Evolutionary conservation across 2,329 filamentous ascomycete genomes (phyloP).

Genomic region (Fusarium piperis): DNA sequence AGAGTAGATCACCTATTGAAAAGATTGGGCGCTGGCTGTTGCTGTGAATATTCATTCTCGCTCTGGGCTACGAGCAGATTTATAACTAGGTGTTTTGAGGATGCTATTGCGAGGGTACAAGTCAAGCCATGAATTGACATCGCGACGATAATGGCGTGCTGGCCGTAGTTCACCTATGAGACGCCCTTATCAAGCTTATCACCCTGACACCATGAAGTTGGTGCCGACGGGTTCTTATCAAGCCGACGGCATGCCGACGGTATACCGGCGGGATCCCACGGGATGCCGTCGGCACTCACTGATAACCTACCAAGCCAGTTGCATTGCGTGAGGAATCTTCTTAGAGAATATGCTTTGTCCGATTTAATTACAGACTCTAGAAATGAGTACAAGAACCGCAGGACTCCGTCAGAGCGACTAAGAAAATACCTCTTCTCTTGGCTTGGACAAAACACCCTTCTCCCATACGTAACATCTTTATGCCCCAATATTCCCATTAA

Average conservation of each 20-base stretch:
- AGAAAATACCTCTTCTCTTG: neutral
- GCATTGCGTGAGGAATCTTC: neutral
- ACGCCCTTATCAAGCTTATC: neutral
- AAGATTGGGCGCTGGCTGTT: neutral
- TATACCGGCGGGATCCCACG: conserved; percentile 20
- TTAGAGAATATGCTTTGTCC: fast-evolving
- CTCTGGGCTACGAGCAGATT: neutral
- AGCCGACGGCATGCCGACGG: conserved; percentile 29
- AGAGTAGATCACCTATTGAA: neutral
- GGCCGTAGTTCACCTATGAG: conserved; percentile 20
- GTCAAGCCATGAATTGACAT: conserved; percentile 18
- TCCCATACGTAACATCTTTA: neutral
- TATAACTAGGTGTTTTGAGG: neutral
- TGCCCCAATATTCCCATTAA: neutral
- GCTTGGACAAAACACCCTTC: neutral
- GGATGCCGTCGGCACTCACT: neutral
- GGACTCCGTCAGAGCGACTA: neutral
- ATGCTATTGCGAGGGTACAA: neutral
- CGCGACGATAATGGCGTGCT: conserved; percentile 40
- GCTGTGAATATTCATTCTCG: neutral
- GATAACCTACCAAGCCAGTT: neutral
- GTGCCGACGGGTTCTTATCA: conserved; percentile 7
- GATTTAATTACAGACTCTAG: neutral
- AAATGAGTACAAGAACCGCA: neutral
- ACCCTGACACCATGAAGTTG: conserved; percentile 1